phyloP scores from a whole-genome alignment of 495 filamentous ascomycete genomes.

The Talaromyces borbonicus region DNA sequence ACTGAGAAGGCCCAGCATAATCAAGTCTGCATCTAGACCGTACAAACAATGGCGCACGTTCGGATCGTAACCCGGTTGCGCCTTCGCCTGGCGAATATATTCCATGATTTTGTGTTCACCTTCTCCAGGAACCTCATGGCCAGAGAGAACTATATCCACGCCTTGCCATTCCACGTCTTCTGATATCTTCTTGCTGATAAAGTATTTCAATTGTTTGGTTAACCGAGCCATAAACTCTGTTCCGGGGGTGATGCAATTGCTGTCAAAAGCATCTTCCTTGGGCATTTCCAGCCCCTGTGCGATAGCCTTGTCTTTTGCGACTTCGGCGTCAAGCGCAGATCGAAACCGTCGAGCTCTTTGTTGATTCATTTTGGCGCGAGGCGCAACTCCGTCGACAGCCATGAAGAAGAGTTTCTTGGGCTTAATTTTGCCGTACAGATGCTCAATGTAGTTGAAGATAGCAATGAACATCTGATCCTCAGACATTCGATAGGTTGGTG shows the following conservation, averaged over 20 bases:
- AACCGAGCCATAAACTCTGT: constrained; percentile 98
- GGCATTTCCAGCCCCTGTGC: constrained; percentile 83
- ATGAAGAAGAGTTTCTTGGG: constrained; percentile 98
- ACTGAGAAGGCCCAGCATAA: constrained; percentile 94
- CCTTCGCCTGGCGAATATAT: constrained; percentile 93
- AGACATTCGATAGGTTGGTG: constrained; percentile 82
- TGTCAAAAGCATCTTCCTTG: constrained; percentile 92
- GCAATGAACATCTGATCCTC: constrained; percentile 99
- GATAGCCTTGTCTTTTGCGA: constrained; percentile 82
- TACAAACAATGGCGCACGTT: constrained; percentile 97
- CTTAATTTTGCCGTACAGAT: constrained; percentile 97
- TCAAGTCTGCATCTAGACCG: constrained; percentile 93
- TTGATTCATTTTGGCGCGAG: constrained; percentile 99
- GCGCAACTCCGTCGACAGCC: constrained; percentile 97
- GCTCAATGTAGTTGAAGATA: constrained; percentile 99
- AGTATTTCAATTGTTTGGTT: constrained; percentile 90
- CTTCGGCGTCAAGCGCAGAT: constrained; percentile 84
- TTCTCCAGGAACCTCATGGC: constrained; percentile 97
- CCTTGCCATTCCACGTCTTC: constrained; percentile 97
- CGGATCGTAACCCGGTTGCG: constrained; percentile 86
- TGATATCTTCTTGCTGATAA: constrained; percentile 96
- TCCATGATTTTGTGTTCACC: constrained; percentile 99
- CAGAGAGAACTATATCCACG: constrained; percentile 90
- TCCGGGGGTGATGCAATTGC: constrained; percentile 97
- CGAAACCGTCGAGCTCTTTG: constrained; percentile 93